Evolutionary conservation across 768 basidiomycete genomes (phyloP), one percentile per base, ranked within the genome.

Genomic region (Chalciporus pseudorubinellus): DNA sequence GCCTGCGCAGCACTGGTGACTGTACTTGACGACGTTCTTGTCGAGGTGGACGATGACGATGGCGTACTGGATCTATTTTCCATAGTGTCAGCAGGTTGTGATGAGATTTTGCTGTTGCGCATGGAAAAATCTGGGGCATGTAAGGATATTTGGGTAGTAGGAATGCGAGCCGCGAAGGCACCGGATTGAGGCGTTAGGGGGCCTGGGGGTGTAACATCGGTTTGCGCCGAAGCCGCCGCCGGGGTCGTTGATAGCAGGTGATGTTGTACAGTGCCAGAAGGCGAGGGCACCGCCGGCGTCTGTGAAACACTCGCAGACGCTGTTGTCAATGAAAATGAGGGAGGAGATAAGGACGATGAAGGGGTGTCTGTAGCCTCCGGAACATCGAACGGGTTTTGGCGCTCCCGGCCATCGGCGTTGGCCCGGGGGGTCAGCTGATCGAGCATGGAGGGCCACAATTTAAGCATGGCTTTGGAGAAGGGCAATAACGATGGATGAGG

Each of bases 91-190:
- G 64, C 58, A 52, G 33, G 59, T 24, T 55, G 66, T 16, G 61
- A 46, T 45, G 68, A 65, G 52, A 72, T 72, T 62, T 77, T 72
- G 53, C 77, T 79, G 66, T 76, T 79, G 64, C 82, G 83, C 85
- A 89, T 90, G 68, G 83, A 81, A 74, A 91, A 89, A 66, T 83
- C 80, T 68, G 91, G 90, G 26, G 87, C 86, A 87, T 90, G 85
- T 73, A 93, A 77, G 57, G 91, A 85, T 67, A 92, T 81, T 51
- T 74, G 70, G 43, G 79, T 79, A 64, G 74, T 85, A 73, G 77
- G 83, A 59, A 72, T 70, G 46, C 76, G 74, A 51, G 77, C 73
- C 59, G 76, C 72, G 66, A 81, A 77, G 59, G 71, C 64, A 67
- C 72, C 75, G 58, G 74, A 67, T 50, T 73, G 68, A 62, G 80